phyloP scores from a whole-genome alignment of 257 asterid genomes.

The Euphrasia confusa region DNA sequence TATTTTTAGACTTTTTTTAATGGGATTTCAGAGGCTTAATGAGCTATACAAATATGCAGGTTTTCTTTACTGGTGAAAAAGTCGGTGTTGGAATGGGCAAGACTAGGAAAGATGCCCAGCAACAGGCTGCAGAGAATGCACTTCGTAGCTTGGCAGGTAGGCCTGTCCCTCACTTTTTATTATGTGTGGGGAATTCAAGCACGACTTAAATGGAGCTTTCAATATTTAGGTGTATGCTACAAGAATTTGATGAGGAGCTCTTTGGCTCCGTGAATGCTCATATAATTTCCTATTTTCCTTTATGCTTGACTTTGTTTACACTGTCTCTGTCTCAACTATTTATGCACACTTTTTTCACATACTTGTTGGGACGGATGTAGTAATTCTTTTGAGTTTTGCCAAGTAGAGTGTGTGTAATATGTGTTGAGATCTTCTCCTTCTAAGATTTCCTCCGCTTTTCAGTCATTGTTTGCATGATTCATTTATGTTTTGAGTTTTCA shows the following conservation, averaged over 20 bases:
- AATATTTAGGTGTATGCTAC: conserved; percentile 5
- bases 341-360: no score
- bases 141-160: conserved; percentile 90
- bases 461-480: neutral
- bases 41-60: conserved; percentile 44
- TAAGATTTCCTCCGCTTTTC: neutral
- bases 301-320: no score
- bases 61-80: conserved; percentile 74
- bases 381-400: no score
- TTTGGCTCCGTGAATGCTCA: neutral
- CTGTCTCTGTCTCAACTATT: no score
- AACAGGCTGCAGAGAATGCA: conserved; percentile 94
- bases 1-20: conserved; percentile 19
- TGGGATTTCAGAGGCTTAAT: conserved; percentile 27
- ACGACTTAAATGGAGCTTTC: conserved; percentile 6
- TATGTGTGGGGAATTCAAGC: neutral
- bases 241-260: neutral
- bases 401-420: neutral
- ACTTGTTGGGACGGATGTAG: no score
- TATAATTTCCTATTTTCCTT: neutral
- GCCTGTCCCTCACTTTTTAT: neutral
- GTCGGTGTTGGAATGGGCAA: conserved; percentile 88
- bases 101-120: conserved; percentile 95
- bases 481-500: no score
- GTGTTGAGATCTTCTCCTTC: neutral